Base-by-base conservation (phyloP, 441 rosid genomes). In the Mallotus repandus region DNA sequence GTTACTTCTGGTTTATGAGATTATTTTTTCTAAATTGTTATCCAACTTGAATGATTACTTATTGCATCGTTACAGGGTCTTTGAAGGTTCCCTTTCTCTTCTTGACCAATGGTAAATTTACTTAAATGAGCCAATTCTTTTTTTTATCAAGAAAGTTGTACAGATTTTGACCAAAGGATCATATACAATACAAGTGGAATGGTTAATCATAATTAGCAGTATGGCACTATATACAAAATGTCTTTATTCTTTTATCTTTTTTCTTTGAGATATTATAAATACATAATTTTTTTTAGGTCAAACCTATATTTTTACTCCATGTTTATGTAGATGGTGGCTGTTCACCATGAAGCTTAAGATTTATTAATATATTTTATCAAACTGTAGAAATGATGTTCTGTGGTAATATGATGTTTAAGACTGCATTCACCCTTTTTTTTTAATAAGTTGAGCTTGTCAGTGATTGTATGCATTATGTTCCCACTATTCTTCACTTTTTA, bases 41-140 rank as follows among this genome's bases (percentile, higher is more conserved):
- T 41, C 32, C 68, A 2, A 53, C 2, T 15, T 74, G 15, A 49
- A 41, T 70, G 75, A 32, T 32, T 65, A 7, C 16, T 62, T 25
- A 25, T 25, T 25, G 45, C 49, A n/a, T 69, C 21, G 69, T 67
- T 75, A 55, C 78, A 86, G 90, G 86, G 57, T 75, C 66, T 80
- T 73, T 84, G 84, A 81, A 79, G 75, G 81, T 81, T 67, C 93
- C 89, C 10, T 86, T 82, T 66, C 71, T 88, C 76, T 88, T 88
- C 81, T 74, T 88, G 77, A 88, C 88, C 32, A 88, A 88, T 77
- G 92, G 90, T 86, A 77, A 80, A 88, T 32, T 46, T 50, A 41
- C 68, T 55, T 25, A 25, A 13, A 29, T 18, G 52, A 9, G n/a
- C 67, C 8, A 41, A 9, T 53, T 21, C 29, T 19, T 19, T 14